phyloP scores from a whole-genome alignment of 2,329 filamentous ascomycete genomes.

The Zasmidium cellare region DNA sequence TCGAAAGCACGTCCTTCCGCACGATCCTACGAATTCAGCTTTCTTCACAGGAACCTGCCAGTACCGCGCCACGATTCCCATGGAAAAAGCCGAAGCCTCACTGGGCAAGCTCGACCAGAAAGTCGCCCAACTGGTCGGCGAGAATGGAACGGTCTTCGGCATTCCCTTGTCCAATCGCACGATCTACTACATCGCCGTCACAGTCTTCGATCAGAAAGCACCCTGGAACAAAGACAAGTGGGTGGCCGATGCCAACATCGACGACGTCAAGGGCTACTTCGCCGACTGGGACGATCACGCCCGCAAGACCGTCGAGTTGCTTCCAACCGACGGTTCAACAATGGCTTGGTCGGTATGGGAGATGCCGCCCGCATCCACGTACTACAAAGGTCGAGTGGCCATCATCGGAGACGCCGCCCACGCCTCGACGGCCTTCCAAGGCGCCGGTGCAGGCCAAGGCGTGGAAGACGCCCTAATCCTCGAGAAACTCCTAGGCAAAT shows the following conservation, averaged over 20 bases:
- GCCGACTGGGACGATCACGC: conserved; percentile 26
- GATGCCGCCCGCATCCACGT: conserved; percentile 42
- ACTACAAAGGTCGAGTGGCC: conserved; percentile 38
- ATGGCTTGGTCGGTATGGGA: conserved; percentile 38
- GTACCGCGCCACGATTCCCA: conserved; percentile 62
- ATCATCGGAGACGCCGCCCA: conserved; percentile 46
- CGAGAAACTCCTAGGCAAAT: conserved; percentile 1
- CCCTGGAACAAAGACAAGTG: conserved; percentile 39
- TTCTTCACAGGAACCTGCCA: conserved; percentile 59
- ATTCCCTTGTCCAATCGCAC: conserved; percentile 60
- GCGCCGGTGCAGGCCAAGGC: conserved; percentile 31
- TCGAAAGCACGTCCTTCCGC: conserved; percentile 32
- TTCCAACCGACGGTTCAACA: conserved; percentile 10
- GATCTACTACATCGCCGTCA: conserved; percentile 54
- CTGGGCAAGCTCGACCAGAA: conserved; percentile 43
- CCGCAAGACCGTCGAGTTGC: conserved; percentile 3
- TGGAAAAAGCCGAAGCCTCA: conserved; percentile 36
- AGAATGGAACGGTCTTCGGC: conserved; percentile 18
- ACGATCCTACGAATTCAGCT: conserved; percentile 46
- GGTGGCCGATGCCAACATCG: conserved; percentile 26
- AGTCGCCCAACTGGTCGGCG: conserved; percentile 43
- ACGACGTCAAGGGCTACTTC: conserved; percentile 6
- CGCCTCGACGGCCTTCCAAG: conserved; percentile 43
- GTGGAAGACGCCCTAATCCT: conserved; percentile 31
- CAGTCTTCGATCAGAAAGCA: conserved; percentile 47